Evolutionary conservation across 352 stramenopile genomes (phyloP).

Genomic region (Pilasporangium apinafurcum): DNA sequence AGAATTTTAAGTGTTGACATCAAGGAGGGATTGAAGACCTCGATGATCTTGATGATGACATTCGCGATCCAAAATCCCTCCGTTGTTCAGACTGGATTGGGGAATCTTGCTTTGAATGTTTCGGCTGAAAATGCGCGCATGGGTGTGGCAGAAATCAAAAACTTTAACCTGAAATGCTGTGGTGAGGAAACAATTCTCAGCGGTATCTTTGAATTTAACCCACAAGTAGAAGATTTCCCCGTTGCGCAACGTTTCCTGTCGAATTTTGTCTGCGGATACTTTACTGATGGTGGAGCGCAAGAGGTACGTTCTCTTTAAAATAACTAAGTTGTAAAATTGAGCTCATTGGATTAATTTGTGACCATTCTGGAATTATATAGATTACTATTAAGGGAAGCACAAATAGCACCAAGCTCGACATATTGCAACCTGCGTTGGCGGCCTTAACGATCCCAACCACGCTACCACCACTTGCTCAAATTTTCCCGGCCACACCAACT

Average conservation of each 20-base stretch:
- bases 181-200: constrained; percentile 38
- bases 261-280: constrained; percentile 81
- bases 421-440: constrained; percentile 56
- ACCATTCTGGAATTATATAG: constrained; percentile 12
- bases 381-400: constrained; percentile 58
- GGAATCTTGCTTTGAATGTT: constrained; percentile 45
- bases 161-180: constrained; percentile 70
- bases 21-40: constrained; percentile 24
- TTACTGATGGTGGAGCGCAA: constrained; percentile 55
- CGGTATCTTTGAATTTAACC: constrained; percentile 59
- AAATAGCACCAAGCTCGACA: constrained; percentile 45
- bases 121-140: constrained; percentile 35
- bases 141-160: constrained; percentile 46
- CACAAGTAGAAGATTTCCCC: constrained; percentile 14
- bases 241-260: constrained; percentile 61
- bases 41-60: constrained; percentile 60
- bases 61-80: constrained; percentile 72
- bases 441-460: constrained; percentile 45
- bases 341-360: neutral
- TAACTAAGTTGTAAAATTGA: neutral
- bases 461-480: constrained; percentile 44
- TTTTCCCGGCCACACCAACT: constrained; percentile 65
- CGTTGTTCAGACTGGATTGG: constrained; percentile 52
- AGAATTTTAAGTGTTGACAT: constrained; percentile 65
- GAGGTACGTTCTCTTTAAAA: constrained; percentile 22